phyloP scores from a whole-genome alignment of 257 asterid species.

The Hygrophila difformis region DNA sequence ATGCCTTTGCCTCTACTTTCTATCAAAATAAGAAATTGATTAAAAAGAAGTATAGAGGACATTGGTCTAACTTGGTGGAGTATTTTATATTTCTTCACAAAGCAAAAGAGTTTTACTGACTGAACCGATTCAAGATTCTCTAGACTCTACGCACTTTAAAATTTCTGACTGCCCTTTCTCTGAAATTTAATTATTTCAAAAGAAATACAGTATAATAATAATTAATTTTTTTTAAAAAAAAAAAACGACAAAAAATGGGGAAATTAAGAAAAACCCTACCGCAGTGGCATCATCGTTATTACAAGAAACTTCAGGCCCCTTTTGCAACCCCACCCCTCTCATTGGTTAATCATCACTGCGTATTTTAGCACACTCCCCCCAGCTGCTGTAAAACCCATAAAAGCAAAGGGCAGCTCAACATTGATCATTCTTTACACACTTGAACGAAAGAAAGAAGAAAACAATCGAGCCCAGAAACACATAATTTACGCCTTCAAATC shows the following conservation, averaged over 20 bases:
- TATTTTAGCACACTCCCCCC: conserved; percentile 40
- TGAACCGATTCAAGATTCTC: conserved; percentile 47
- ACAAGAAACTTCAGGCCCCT: conserved; percentile 27
- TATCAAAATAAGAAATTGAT: too few relatives aligned
- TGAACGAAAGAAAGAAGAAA: neutral
- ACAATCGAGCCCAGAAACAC: neutral
- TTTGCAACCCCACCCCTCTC: conserved; percentile 32
- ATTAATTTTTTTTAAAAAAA: too few relatives aligned
- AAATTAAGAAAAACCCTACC: too few relatives aligned
- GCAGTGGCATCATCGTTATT: conserved; percentile 59
- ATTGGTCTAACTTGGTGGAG: too few relatives aligned
- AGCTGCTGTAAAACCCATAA: conserved; percentile 20
- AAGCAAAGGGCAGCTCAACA: conserved; percentile 21
- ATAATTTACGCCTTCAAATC: neutral
- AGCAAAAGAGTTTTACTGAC: too few relatives aligned
- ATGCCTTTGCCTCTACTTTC: too few relatives aligned
- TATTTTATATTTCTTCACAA: too few relatives aligned
- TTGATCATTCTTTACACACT: conserved; percentile 27
- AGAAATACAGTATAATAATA: conserved; percentile 18
- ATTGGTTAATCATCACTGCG: conserved; percentile 56
- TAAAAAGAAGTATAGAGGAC: too few relatives aligned
- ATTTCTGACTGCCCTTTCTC: too few relatives aligned
- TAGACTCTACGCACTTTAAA: too few relatives aligned
- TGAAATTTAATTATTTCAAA: neutral
- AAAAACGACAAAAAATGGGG: conserved; percentile 24